Base-by-base conservation (phyloP, 257 asterid genomes). In the Ligustrum vulgare region DNA sequence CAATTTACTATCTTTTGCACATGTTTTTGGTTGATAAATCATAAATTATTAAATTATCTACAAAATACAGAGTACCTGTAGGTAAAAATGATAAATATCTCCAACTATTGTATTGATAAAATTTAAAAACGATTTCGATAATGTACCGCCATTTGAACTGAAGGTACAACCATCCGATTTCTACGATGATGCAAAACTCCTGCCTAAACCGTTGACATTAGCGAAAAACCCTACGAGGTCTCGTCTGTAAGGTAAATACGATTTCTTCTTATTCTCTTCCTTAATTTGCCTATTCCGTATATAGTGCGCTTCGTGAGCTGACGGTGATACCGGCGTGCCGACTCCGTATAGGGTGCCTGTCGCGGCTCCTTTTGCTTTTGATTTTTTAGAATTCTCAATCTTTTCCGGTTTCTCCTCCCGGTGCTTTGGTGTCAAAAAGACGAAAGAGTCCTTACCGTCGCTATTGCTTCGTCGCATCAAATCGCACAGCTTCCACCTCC, bases 401-500 rank as follows among this genome's bases (percentile, higher is more conserved):
- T 69, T 85, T 18, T 49, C 77, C 15, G 76, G 9, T 18, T 84
- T 82, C 4, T 80, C 85, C 45, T 82, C 88, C 67, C 66, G 39
- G 67, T 69, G 80, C 35, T 77, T 88, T 32, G 93, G 94, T 4
- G 92, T 83, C 28, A 88, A 58, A 86, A 89, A 85, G 75, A 92
- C 89, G 68, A 82, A 89, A 71, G 83, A 86, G 49, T 89, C 96
- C 87, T 90, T 88, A 43, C 96, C 97, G 2, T 94, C 97, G 71
- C 97, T 91, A 20, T 94, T 92, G 86, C 97, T 89, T 78, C 97
- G 91, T 45, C 93, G 85, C 77, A 94, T 77, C 74, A 94, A 76
- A 82, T 90, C 91, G 74, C 88, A 78, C 56, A 94, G 73, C 77
- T 67, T 88, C 97, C 97, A 94, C 85, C 92, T 77, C 89, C 81